Base-by-base conservation (phyloP, 2,329 filamentous ascomycete genomes). In the Fusarium buxicola region DNA sequence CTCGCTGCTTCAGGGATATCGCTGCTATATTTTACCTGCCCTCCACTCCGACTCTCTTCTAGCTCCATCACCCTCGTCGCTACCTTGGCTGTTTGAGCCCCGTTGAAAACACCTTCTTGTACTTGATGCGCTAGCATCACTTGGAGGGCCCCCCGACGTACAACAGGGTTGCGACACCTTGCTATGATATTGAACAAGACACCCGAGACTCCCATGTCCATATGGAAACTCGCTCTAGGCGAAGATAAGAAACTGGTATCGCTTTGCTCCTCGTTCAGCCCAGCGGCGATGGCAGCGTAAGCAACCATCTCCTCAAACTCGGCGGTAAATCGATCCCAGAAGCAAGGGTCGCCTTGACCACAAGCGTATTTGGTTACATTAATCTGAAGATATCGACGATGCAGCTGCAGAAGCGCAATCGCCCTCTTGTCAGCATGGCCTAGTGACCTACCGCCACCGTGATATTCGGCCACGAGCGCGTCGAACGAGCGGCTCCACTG, bases 91-190 rank as follows among this genome's bases (percentile, higher is more conserved):
- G 60, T 50, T 3, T 48, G 24, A 0, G 24, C 21, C 1, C 46
- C 52, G 3, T 65, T 64, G 3, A 64, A 64, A 0, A 56, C 56
- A 0, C 60, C 56, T 24, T 64, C 61, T 30, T 61, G 61, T 3
- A 50, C 52, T 0, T 46, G 39, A 2, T 65, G 41, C 4, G 60
- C 51, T 1, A 61, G 12, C 60, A 64, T 61, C 1, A 64, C 44
- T 3, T 40, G 46, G 1, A 64, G 38, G 1, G 60, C 60, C 10
- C 24, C 45, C 13, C 60, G 50, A 1, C 61, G 50, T 7, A 64
- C 10, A 1, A 31, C 8, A 0, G 61, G 61, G 24, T 65, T 50
- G 0, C 61, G 61, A 3, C 61, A 64, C 15, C 61, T 16, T 4
- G 61, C 60, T 1, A 64, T 57, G 3, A 58, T 36, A 2, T 56